Base-by-base conservation (phyloP, 331 rosid genomes). In the Malus hybrid region DNA sequence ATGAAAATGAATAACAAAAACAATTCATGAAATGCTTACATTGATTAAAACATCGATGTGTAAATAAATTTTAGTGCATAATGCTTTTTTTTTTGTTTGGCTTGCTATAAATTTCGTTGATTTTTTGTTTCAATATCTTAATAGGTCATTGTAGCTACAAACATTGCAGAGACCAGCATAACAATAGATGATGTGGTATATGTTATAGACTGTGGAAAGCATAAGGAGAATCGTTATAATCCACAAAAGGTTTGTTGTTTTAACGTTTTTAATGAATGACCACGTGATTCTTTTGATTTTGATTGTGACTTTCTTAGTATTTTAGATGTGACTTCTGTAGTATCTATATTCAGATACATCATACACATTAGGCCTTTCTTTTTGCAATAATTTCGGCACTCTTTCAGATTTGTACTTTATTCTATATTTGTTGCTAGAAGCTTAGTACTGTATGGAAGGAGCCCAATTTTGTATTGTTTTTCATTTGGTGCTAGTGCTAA, bases 111-210 rank as follows among this genome's bases (percentile, higher is more conserved):
- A 63, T 61, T 65, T 61, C 46, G 22, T 36, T 65, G 72, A 66
- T 66, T 39, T 69, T 54, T 46, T 66, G 78, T 46, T 29, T 71
- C 67, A 59, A 75, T 65, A 65, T 78, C 32, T 67, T 61, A 18
- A 20, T 84, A 93, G 97, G 90, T 94, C 79, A 93, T 94, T 77
- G 86, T 94, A 82, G 97, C 99, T 32, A 94, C 99, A 73, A 92
- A 91, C 79, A 90, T 94, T 82, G 99, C 99, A 73, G 98, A 93
- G 89, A 93, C 98, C 67, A 93, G 98, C 83, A 90, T 94, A 80
- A 94, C 97, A 14, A 91, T 94, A 76, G 95, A 94, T 80, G 99
- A 94, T 83, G 99, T 92, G 82, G 86, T 90, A 68, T 92, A 86
- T 81, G 99, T 94, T 57, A 90, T 91, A 69, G 97, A 94, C 85